These are phyloP conservation scores for Calonectria pseudoreteaudii DNA, from an alignment of 2,329 filamentous ascomycete species.

Conservation along the genomic window DNA sequence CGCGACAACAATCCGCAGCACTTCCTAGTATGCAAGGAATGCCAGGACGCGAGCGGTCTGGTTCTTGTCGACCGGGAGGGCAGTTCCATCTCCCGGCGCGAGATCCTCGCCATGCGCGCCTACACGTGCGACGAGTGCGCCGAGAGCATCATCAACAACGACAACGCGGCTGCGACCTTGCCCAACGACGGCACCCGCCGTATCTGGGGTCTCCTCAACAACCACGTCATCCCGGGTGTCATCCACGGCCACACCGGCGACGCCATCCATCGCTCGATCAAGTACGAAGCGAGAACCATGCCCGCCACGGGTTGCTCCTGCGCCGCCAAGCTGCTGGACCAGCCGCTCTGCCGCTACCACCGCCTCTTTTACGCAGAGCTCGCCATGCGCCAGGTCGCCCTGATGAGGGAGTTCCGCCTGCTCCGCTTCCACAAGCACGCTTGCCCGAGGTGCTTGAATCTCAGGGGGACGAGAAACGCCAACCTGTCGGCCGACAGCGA, in stretches of 20 bases:
- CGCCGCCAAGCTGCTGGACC: conserved; percentile 48
- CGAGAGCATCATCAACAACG: conserved; percentile 4
- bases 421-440: conserved; percentile 34
- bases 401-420: conserved; percentile 44
- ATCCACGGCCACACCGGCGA: neutral
- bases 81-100: conserved; percentile 27
- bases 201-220: conserved; percentile 43
- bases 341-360: conserved; percentile 50
- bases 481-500: conserved; percentile 32
- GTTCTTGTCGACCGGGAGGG: conserved; percentile 28
- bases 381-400: conserved; percentile 34
- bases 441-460: conserved; percentile 48
- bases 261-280: neutral
- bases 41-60: conserved; percentile 36
- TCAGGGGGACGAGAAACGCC: conserved; percentile 8
- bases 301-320: conserved; percentile 53
- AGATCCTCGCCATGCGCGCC: conserved; percentile 49
- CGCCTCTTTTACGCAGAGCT: conserved; percentile 44
- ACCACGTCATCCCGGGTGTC: conserved; percentile 43
- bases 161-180: conserved; percentile 13
- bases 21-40: conserved; percentile 39
- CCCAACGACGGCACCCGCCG: conserved; percentile 28
- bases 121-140: conserved; percentile 51
- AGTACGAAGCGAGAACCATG: conserved; percentile 22
- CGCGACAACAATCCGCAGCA: conserved; percentile 21